Conservation (phyloP, 2,329 filamentous ascomycete species). For the Fusarium odoratissimum region DNA sequence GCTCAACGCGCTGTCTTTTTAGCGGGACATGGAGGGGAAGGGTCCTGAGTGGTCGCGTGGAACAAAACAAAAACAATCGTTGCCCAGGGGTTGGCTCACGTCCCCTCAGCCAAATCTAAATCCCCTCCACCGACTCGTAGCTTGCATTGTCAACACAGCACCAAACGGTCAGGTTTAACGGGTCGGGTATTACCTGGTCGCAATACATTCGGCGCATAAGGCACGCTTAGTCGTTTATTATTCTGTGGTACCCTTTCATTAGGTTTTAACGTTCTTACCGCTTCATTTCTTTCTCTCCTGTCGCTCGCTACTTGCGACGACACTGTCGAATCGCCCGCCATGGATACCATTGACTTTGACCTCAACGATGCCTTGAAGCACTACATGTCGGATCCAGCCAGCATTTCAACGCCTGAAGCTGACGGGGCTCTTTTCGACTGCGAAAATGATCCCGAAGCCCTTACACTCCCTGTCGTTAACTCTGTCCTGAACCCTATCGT, state of each 20-base stretch:
- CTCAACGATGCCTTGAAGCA: slow-evolving; percentile 96
- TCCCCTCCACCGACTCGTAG: slow-evolving; percentile 26
- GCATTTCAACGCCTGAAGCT: slow-evolving; percentile 87
- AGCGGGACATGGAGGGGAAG: slow-evolving; percentile 43
- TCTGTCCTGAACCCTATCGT: slow-evolving; percentile 90
- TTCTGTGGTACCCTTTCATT: slow-evolving; percentile 33
- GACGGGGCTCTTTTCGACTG: slow-evolving; percentile 86
- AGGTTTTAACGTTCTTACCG: slow-evolving; percentile 1
- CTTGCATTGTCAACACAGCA: slow-evolving; percentile 27
- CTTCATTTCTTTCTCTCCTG: slow-evolving; percentile 18
- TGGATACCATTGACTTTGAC: slow-evolving; percentile 88
- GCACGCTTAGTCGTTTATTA: slow-evolving; percentile 3
- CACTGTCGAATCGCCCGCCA: slow-evolving; percentile 52
- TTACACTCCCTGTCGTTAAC: slow-evolving; percentile 83
- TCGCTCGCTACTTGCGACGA: slow-evolving; percentile 35
- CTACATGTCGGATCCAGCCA: slow-evolving; percentile 92
- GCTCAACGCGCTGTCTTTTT: slow-evolving; percentile 36
- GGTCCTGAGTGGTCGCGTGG: slow-evolving; percentile 39
- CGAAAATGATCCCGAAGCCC: slow-evolving; percentile 88
- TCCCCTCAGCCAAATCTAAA: slow-evolving; percentile 31
- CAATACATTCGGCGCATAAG: slow-evolving; percentile 3
- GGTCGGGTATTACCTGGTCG: slow-evolving; percentile 16
- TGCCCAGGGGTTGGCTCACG: slow-evolving; percentile 34
- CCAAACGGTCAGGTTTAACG: slow-evolving; percentile 32
- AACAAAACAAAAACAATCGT: slow-evolving; percentile 53